Conservation (phyloP, 768 basidiomycete genomes). For the Amanita pallidorosea region DNA sequence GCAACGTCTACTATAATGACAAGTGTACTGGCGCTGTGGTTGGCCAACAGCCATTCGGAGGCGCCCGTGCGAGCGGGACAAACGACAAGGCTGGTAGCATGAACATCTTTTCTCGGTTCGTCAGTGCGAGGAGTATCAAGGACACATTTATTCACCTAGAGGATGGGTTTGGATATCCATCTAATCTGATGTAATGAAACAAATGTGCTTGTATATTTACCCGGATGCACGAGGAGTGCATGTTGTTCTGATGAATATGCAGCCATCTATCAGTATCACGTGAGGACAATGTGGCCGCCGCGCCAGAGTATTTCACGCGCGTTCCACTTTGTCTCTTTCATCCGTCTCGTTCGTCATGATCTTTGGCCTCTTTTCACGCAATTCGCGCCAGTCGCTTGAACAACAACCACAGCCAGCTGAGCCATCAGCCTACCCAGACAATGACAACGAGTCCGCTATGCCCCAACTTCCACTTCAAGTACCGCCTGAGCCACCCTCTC, state of each 20-base stretch:
- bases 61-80: slow-evolving; percentile 85
- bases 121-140: slow-evolving; percentile 89
- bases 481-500: background rate
- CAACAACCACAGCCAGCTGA: slow-evolving; percentile 1
- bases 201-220: no score
- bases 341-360: slow-evolving; percentile 18
- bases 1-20: slow-evolving; percentile 97
- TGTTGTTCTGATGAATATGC: no score
- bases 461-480: background rate
- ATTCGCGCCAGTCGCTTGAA: slow-evolving; percentile 10
- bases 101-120: slow-evolving; percentile 60
- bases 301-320: background rate
- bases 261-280: no score
- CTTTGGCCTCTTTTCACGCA: slow-evolving; percentile 31
- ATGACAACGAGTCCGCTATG: background rate
- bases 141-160: slow-evolving; percentile 87
- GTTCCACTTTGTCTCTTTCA: background rate
- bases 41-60: slow-evolving; percentile 97
- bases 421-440: slow-evolving; percentile 5
- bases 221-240: no score
- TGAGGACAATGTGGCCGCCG: slow-evolving; percentile 2
- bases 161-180: slow-evolving; percentile 69
- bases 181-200: slow-evolving; percentile 40
- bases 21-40: slow-evolving; percentile 98
- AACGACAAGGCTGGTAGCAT: slow-evolving; percentile 96